These are phyloP conservation scores for Isabelozyma rhagii DNA, from an alignment of 805 yeast genomes.

Conservation along the genomic window DNA sequence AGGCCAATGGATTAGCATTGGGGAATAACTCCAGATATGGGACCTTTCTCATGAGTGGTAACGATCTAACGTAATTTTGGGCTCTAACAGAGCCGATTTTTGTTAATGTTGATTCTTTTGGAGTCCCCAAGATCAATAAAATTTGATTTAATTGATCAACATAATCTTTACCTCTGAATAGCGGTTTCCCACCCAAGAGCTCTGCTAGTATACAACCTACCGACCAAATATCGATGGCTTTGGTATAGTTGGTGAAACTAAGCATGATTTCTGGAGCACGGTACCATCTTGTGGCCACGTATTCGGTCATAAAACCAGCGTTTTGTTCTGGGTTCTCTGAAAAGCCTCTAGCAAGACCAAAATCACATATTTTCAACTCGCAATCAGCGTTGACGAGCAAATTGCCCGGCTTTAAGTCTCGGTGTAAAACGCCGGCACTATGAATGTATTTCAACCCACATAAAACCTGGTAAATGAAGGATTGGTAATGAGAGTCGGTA, in stretches of 20 bases:
- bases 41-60: slow-evolving; percentile 78
- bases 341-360: slow-evolving; percentile 92
- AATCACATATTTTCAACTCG: slow-evolving; percentile 93
- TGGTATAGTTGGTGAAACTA: slow-evolving; percentile 89
- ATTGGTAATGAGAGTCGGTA: slow-evolving; percentile 93
- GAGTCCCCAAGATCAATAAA: slow-evolving; percentile 86
- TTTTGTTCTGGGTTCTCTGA: slow-evolving; percentile 78
- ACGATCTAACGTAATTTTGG: slow-evolving; percentile 82
- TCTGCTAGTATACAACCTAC: slow-evolving; percentile 97
- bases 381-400: slow-evolving; percentile 93
- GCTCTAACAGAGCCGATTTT: slow-evolving; percentile 79
- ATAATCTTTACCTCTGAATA: slow-evolving; percentile 93
- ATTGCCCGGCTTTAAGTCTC: slow-evolving; percentile 94
- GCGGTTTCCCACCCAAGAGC: slow-evolving; percentile 82
- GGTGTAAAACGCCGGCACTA: slow-evolving; percentile 86
- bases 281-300: slow-evolving; percentile 98
- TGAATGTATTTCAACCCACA: slow-evolving; percentile 91
- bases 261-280: slow-evolving; percentile 98
- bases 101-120: slow-evolving; percentile 50
- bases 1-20: slow-evolving; percentile 79
- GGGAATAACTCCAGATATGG: slow-evolving; percentile 76
- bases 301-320: slow-evolving; percentile 93
- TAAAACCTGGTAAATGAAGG: slow-evolving; percentile 84
- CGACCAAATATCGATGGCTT: slow-evolving; percentile 97
- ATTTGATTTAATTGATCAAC: slow-evolving; percentile 93